Base-by-base conservation (phyloP, 306 rosid genomes). In the Vigna reflexopilosa region DNA sequence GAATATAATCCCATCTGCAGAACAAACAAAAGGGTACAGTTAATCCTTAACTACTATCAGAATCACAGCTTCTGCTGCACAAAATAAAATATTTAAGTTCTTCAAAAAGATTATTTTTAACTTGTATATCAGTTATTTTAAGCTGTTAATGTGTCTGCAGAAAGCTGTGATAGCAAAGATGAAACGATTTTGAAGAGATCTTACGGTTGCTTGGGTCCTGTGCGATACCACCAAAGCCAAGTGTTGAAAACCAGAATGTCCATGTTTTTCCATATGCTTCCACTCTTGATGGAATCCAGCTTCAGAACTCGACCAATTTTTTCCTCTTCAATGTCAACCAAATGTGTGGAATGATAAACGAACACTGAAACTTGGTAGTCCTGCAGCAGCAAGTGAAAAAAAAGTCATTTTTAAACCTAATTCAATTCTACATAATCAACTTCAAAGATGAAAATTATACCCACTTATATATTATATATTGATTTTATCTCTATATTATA, bases 161-260 rank as follows among this genome's bases (percentile, higher is more conserved):
- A 44, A 42, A 11, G 4, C 3, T 45, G 13, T 45, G 2, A 4
- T 45, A 45, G 13, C 5, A 45, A 10, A 45, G 15, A 2, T 45
- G 3, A 45, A 45, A 12, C 1, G 80, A 24, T 32, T 77, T 65
- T 28, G 64, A 30, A 24, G 68, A 75, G 58, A 30, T 24, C 83
- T 0, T 90, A 91, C 97, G 89, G 93, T 85, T 88, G 90, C 26
- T 12, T 59, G 3, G 81, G 77, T 74, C 87, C 90, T 3, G 72
- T 84, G 15, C 92, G 89, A 68, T 86, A 85, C 97, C 97, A 91
- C 97, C 97, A 91, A 9, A 86, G 93, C 97, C 97, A 91, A 40
- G 94, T 89, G 76, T 89, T 91, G 85, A 91, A 91, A 66, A 91
- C 70, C 77, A 91, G 32, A 79, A 91, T 62, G 48, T 89, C 97